Evolutionary conservation across 1,284 basidiomycete genomes (phyloP), one percentile per base, ranked within the genome.

Genomic region (Flammula alnicola): DNA sequence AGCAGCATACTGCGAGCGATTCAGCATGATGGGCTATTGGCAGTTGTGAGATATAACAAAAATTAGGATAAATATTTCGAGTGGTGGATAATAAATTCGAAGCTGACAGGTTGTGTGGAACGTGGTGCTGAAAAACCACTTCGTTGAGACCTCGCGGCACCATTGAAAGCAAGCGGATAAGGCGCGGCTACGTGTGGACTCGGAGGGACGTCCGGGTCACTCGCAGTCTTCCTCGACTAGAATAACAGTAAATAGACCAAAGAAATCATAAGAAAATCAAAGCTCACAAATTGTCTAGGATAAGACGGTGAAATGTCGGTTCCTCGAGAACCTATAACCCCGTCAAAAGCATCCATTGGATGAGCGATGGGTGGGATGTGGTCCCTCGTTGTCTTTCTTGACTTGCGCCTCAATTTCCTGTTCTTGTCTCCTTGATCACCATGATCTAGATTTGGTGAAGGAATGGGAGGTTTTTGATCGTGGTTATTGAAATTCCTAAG

Each of bases 401-500:
- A 22, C n/a, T 38, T 47, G 14, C 25, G 38, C 36, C 35, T 27
- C n/a, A 42, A 42, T 26, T 36, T 48, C 17, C 39, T 31, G 31
- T 32, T 32, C n/a, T 17, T 36, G 32, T 42, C 38, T 6, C 23
- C 26, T 7, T 41, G 47, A 22, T 48, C 39, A 14, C 33, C 26
- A 20, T 12, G 16, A 31, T 33, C 41, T 32, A 25, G 9, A 25
- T 8, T 25, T 8, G 9, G 41, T 43, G 38, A 19, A 6, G 19
- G 22, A 16, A 20, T 27, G 7, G 35, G 3, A 3, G 27, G 12
- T 27, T 52, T 48, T 23, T 42, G 31, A 25, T 51, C 47, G 23
- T 49, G 48, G 43, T 40, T 58, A 5, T 40, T 52, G 22, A 45
- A 39, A 23, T 40, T 50, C 30, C 36, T 53, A 16, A 59, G 40